Percentiles rank a stretch among this genome's conserved stretches.
Conservation (phyloP, 352 stramenopile species). For the Phytophthora colocasiae region DNA sequence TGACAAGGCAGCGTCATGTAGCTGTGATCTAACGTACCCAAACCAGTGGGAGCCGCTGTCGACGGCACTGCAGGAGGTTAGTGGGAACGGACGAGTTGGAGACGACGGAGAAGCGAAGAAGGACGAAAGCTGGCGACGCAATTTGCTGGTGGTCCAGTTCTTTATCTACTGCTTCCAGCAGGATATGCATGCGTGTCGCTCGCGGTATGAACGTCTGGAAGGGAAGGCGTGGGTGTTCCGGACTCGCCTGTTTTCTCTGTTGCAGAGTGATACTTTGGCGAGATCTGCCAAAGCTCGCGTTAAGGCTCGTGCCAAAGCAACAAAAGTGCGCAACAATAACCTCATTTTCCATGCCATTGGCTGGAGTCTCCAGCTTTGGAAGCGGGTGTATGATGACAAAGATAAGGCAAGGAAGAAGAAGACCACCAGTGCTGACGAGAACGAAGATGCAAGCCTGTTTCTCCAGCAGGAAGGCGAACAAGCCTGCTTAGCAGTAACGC, state of each 20-base stretch:
- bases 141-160: constrained; percentile 82
- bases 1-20: constrained; percentile 73
- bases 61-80: constrained; percentile 66
- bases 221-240: constrained; percentile 60
- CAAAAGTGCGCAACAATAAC: constrained; percentile 69
- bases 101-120: constrained; percentile 38
- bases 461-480: constrained; percentile 65
- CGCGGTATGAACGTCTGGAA: constrained; percentile 58
- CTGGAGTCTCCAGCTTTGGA: constrained; percentile 65
- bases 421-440: constrained; percentile 11
- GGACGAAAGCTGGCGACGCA: constrained; percentile 70
- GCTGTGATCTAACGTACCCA: constrained; percentile 66
- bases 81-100: constrained; percentile 38
- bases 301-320: constrained; percentile 47
- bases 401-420: constrained; percentile 41
- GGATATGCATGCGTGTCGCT: constrained; percentile 64
- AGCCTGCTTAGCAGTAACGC: constrained; percentile 65
- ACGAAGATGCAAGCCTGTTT: constrained; percentile 19
- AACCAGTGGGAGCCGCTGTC: constrained; percentile 75
- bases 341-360: constrained; percentile 71
- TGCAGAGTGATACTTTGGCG: constrained; percentile 49
- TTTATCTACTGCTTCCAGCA: constrained; percentile 84
- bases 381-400: constrained; percentile 64
- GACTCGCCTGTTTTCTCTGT: constrained; percentile 65
- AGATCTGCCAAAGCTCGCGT: constrained; percentile 41